Base-by-base conservation (phyloP, 106 monocot genomes). In the Dendrobium huoshanense region DNA sequence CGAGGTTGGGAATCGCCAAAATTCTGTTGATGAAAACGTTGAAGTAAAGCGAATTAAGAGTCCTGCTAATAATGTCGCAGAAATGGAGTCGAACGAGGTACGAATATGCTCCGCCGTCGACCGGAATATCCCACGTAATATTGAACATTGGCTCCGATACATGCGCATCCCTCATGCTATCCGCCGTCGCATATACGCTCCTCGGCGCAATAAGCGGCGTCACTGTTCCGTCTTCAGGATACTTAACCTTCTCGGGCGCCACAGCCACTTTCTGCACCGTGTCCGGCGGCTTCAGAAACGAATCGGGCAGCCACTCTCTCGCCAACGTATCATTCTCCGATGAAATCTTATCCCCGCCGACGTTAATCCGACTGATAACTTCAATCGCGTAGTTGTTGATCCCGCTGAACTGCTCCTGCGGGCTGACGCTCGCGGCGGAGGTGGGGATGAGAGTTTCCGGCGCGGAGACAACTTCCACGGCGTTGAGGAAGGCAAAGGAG, bases 1-100 rank as follows among this genome's bases (percentile, higher is more conserved):
- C 86, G 9, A 86, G 86, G 43, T 82, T 77, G 19, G 86, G 51
- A 40, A 44, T 77, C 7, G 47, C 85, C 40, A 78, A 74, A n/a
- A 79, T 55, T 29, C 78, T 68, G 67, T 88, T 88, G 55, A 90
- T 72, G 83, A 93, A 95, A 6, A 95, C 88, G 77, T 93, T 91
- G 88, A 95, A 95, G 83, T 86, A 87, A 15, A 95, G 89, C 6
- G 74, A 70, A 82, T 89, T 86, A 49, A 87, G 84, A 51, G 54
- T 77, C 77, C 88, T 93, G 86, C 95, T 95, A n/a, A 95, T 76
- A 67, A 95, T 95, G 77, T 95, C 95, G 47, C 95, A 95, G 82
- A 95, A 93, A 61, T 95, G 95, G 73, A 90, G 61, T 24, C 95
- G 84, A 48, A 92, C 59, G 61, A 95, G 67, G 83, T 92, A 95